Conservation (phyloP, 306 rosid species). For the Arachis hypogaea region DNA sequence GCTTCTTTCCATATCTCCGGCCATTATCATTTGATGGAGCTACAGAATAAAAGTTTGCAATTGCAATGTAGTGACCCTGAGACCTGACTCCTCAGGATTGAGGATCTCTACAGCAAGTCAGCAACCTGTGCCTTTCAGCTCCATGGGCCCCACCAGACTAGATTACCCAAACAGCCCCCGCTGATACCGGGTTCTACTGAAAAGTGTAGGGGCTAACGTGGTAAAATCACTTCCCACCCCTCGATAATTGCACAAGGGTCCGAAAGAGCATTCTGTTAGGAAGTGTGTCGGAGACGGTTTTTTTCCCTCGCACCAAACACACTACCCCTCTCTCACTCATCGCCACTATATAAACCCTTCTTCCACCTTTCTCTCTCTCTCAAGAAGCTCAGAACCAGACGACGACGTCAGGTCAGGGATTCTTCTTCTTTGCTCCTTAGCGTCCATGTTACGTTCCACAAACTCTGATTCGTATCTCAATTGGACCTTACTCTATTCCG, state of each 20-base stretch:
- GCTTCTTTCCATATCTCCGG: no score
- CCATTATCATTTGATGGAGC: not conserved
- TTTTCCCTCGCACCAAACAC: conserved; percentile 50
- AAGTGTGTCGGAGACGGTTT: conserved; percentile 50
- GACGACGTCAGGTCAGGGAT: conserved; percentile 29
- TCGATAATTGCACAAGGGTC: conserved; percentile 16
- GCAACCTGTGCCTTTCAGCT: not conserved
- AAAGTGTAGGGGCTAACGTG: conserved; percentile 11
- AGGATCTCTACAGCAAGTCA: not conserved
- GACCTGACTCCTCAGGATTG: not conserved
- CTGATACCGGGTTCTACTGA: not conserved
- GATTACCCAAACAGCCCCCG: not conserved
- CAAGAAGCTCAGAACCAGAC: conserved; percentile 21
- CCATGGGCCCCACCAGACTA: not conserved
- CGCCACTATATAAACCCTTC: conserved; percentile 38
- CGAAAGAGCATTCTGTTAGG: conserved; percentile 46
- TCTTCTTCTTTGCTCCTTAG: conserved; percentile 1
- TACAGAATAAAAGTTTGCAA: not conserved
- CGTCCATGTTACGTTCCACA: not conserved
- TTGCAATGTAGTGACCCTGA: not conserved
- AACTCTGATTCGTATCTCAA: not conserved
- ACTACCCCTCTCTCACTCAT: not conserved
- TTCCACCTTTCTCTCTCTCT: conserved; percentile 39
- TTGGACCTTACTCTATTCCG: not conserved
- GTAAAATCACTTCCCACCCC: not conserved